A percentile compares a stretch with the other conserved stretches of the same genome.
Evolutionary conservation across 345 rosid genomes (phyloP).

Genomic region (Geranium rotundifolium): DNA sequence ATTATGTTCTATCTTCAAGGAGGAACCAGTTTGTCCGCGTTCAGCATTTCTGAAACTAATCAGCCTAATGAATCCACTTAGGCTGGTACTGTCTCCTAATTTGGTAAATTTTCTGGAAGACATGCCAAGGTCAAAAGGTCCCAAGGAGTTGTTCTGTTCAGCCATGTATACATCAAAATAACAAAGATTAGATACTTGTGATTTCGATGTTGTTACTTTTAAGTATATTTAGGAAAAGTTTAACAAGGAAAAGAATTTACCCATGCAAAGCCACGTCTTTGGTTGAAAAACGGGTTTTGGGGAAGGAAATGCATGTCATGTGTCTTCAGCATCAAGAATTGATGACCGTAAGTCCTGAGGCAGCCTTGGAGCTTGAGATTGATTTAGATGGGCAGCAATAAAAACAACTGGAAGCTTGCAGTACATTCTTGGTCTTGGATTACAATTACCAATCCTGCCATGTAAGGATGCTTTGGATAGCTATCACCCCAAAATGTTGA

Average conservation of each 20-base stretch:
- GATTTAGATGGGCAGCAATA: slow-evolving; percentile 29
- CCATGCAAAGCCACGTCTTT: slow-evolving; percentile 69
- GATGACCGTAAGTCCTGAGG: slow-evolving; percentile 35
- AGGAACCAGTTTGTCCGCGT: no score
- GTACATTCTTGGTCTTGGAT: slow-evolving; percentile 25
- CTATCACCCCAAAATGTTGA: slow-evolving; percentile 50
- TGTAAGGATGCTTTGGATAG: slow-evolving; percentile 76
- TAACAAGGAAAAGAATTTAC: slow-evolving; percentile 22
- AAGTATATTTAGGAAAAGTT: not conserved
- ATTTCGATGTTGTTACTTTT: not conserved
- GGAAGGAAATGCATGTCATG: slow-evolving; percentile 77
- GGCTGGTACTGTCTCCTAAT: slow-evolving; percentile 35
- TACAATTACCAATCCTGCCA: slow-evolving; percentile 17
- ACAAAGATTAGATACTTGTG: not conserved
- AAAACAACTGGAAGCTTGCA: slow-evolving; percentile 42
- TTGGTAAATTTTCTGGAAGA: slow-evolving; percentile 38
- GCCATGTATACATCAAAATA: slow-evolving; percentile 1
- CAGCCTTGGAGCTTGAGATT: slow-evolving; percentile 24
- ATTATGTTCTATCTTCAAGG: no score
- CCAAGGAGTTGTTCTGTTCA: slow-evolving; percentile 63
- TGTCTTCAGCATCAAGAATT: slow-evolving; percentile 83
- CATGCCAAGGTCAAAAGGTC: slow-evolving; percentile 79
- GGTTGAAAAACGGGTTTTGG: slow-evolving; percentile 26
- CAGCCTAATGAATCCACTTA: slow-evolving; percentile 19
- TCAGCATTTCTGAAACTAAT: no score